Evolutionary conservation across 2,329 filamentous ascomycete species (phyloP).

Genomic region (Talaromyces sp.): DNA sequence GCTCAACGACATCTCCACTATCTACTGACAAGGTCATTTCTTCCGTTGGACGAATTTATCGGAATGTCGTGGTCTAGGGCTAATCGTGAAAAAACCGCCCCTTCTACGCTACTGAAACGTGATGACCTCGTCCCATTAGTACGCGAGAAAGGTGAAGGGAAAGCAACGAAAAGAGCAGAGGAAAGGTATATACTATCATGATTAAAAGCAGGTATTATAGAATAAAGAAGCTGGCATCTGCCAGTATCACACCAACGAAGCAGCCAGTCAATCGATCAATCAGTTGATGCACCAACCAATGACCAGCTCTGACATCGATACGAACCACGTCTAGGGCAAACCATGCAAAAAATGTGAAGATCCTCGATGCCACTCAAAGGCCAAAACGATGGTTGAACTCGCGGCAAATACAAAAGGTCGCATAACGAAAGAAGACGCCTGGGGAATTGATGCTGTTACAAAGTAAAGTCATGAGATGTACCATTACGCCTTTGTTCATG

Average conservation of each 20-base stretch:
- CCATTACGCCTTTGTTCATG: conserved; percentile 36
- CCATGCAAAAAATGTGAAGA: conserved; percentile 3
- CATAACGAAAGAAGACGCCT: conserved; percentile 14
- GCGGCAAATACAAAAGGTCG: conserved; percentile 4
- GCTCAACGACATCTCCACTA: background rate
- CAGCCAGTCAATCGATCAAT: background rate
- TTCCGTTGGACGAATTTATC: background rate
- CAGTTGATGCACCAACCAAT: background rate
- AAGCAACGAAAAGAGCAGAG: background rate
- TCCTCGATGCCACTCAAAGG: background rate
- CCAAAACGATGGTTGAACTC: background rate
- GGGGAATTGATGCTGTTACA: conserved; percentile 19
- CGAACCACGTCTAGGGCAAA: conserved; percentile 10
- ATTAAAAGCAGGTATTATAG: conserved; percentile 10
- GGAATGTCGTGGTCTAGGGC: background rate
- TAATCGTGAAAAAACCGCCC: background rate
- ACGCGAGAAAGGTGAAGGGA: background rate
- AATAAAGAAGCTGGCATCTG: background rate
- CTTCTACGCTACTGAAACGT: background rate
- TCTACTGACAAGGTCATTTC: background rate
- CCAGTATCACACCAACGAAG: background rate
- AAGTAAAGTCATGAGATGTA: conserved; percentile 19
- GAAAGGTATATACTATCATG: conserved; percentile 15
- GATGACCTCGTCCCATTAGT: background rate
- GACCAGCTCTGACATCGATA: background rate